Base-by-base conservation (phyloP, 768 basidiomycete species). In the Phanerochaete carnosa region DNA sequence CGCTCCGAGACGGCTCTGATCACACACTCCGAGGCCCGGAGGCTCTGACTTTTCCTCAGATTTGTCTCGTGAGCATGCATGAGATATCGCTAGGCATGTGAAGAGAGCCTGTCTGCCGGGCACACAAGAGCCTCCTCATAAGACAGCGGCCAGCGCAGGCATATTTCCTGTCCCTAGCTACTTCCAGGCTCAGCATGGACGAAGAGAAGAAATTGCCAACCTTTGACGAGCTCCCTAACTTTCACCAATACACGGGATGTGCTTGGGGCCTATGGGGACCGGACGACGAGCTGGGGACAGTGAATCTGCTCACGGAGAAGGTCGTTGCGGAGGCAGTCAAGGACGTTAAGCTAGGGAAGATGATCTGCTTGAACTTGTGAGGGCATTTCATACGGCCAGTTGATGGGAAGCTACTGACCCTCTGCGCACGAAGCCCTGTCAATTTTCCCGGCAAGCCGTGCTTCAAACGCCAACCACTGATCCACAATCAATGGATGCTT, bases 181-280 rank as follows among this genome's bases (percentile, higher is more conserved):
- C n/a, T n/a, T n/a, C n/a, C n/a, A n/a, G n/a, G n/a, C n/a, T n/a
- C 6, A 55, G 7, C 55, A 60, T 65, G 66, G 25, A 63, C 32
- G 53, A 37, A 3, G 49, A 60, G 50, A 51, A 79, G 30, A 65
- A 43, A 19, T 19, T 77, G 12, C 78, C 79, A 2, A 70, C 70
- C 8, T 80, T 86, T 71, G 79, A 85, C 76, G 75, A 82, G 74
- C 67, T 80, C 66, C 72, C 79, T 69, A 56, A 61, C 33, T 79
- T 78, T 62, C 70, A 77, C 55, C 68, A 77, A 32, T 73, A 78
- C 63, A 67, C 64, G 7, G 88, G 87, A 11, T 89, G 87, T 58
- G 88, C 87, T 2, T 89, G 88, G 88, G 77, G 76, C 3, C 76
- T 88, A 11, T 89, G 86, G 86, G 87, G 87, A 25, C 71, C 77